These are phyloP conservation scores for Fraxinus quadrangulata DNA, from an alignment of 257 asterid genomes.

Conservation along the genomic window DNA sequence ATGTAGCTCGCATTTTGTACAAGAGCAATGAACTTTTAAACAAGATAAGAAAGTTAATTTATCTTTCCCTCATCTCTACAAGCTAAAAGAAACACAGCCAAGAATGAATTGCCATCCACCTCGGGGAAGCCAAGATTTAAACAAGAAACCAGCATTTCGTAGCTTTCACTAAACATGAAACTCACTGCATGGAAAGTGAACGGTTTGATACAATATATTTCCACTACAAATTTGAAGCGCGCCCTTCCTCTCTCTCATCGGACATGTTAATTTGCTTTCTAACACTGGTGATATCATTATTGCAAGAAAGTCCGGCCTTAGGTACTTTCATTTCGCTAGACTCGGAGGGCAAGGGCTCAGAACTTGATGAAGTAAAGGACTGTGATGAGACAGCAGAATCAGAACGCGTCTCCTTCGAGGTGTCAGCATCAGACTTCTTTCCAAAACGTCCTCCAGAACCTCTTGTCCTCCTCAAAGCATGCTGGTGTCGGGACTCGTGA, in stretches of 20 bases:
- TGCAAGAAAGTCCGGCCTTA: background rate
- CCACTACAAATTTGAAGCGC: conserved; percentile 33
- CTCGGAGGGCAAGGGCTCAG: conserved; percentile 36
- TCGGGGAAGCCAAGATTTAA: conserved; percentile 35
- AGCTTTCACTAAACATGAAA: conserved; percentile 7
- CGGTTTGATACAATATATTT: conserved; percentile 26
- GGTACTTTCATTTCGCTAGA: conserved; percentile 29
- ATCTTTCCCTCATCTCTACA: conserved; percentile 8
- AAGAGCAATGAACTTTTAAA: conserved; percentile 11
- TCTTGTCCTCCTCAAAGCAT: conserved; percentile 80
- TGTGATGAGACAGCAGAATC: conserved; percentile 37
- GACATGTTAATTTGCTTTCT: conserved; percentile 42
- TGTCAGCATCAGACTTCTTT: conserved; percentile 52
- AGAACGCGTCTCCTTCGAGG: conserved; percentile 39
- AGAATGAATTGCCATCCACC: conserved; percentile 86
- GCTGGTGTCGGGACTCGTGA: conserved; percentile 89
- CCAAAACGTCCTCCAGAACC: conserved; percentile 89
- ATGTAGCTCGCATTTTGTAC: conserved; percentile 20
- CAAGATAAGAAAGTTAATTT: conserved; percentile 11
- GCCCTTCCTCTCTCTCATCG: conserved; percentile 27
- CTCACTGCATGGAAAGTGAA: conserved; percentile 35
- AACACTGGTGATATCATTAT: conserved; percentile 30
- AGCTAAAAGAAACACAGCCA: conserved; percentile 51
- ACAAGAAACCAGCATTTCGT: conserved; percentile 20
- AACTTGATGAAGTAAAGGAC: conserved; percentile 38